phyloP scores from a whole-genome alignment of 345 rosid species.

The Arabidopsis suecica region DNA sequence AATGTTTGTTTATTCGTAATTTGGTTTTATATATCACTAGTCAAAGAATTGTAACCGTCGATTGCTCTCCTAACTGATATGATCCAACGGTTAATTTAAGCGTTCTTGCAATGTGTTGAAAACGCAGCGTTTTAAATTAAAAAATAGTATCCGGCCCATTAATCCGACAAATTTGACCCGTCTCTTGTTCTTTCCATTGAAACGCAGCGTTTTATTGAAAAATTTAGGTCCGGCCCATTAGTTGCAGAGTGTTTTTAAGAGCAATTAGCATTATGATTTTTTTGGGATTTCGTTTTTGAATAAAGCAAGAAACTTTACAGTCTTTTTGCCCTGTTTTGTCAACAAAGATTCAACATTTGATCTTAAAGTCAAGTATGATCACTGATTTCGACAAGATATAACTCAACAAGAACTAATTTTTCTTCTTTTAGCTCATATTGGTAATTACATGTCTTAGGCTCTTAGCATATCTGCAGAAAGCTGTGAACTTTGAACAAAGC shows the following conservation, averaged over 20 bases:
- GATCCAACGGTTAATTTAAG: not conserved
- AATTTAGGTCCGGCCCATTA: no score
- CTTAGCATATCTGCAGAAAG: no score
- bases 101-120: not conserved
- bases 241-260: no score
- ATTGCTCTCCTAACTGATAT: not conserved
- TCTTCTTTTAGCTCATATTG: not conserved
- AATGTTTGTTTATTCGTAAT: no score
- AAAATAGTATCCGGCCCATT: not conserved
- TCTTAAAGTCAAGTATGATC: not conserved
- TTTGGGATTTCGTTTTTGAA: no score
- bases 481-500: no score
- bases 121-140: not conserved
- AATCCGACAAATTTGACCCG: not conserved
- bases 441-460: no score
- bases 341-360: not conserved
- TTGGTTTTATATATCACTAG: not conserved
- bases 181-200: no score
- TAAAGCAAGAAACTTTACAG: not conserved
- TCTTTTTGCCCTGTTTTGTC: not conserved
- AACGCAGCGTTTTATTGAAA: no score
- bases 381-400: no score
- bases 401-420: no score
- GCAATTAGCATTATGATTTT: no score
- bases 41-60: not conserved